Percentiles rank a stretch among this genome's conserved stretches.
phyloP scores from a whole-genome alignment of 163 green algal genomes.

The Botryococcus braunii region DNA sequence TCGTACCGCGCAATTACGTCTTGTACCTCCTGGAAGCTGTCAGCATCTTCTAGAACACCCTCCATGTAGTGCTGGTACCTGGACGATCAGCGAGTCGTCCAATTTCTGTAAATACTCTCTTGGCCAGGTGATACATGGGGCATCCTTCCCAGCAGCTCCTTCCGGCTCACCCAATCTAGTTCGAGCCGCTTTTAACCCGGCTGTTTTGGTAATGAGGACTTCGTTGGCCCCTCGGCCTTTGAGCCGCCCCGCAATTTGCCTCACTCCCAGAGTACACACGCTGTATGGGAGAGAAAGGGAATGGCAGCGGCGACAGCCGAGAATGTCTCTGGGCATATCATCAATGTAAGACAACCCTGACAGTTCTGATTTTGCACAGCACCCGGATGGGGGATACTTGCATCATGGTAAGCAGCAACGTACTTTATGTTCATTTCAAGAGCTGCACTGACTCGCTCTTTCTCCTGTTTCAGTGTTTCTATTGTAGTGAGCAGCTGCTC shows the following conservation, averaged over 20 bases:
- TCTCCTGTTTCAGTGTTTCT: not conserved
- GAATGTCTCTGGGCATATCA: no score
- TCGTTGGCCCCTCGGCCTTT: not conserved
- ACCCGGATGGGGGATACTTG: not conserved
- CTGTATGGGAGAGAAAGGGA: no score
- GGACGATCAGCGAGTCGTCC: no score
- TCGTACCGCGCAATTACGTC: conserved; percentile 74
- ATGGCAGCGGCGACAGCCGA: no score
- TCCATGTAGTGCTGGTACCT: conserved; percentile 81
- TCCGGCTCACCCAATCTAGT: not conserved
- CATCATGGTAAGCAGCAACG: not conserved
- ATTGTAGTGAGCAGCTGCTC: conserved; percentile 37
- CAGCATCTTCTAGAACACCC: conserved; percentile 69
- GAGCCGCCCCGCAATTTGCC: not conserved
- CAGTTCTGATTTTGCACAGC: not conserved
- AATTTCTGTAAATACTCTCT: not conserved
- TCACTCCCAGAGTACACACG: no score
- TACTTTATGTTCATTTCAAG: not conserved
- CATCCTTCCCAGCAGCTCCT: not conserved
- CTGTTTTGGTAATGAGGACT: not conserved
- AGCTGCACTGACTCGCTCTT: not conserved
- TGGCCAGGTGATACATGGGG: not conserved
- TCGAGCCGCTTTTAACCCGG: not conserved
- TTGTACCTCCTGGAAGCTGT: conserved; percentile 78
- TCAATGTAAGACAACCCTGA: not conserved